These are phyloP conservation scores for Waitea zeae DNA, from an alignment of 1,284 basidiomycete genomes.

Conservation along the genomic window DNA sequence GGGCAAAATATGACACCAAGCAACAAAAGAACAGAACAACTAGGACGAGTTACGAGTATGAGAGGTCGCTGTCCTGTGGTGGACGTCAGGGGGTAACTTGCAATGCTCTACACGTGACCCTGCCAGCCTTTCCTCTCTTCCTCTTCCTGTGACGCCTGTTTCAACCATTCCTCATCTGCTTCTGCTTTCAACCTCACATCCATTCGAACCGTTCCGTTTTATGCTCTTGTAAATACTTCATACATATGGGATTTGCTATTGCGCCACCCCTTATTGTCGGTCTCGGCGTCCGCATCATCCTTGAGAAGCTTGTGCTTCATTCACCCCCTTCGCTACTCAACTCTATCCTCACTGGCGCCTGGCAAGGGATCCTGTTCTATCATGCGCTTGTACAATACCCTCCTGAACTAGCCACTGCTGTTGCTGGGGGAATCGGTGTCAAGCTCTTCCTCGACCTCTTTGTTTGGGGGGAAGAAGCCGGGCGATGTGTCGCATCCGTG, in stretches of 20 bases:
- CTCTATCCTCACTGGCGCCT: conserved; percentile 46
- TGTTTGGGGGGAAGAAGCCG: conserved; percentile 25
- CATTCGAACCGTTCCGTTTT: neutral
- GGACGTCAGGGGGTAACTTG: too few species aligned
- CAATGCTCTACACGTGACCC: too few species aligned
- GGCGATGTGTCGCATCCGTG: conserved; percentile 34
- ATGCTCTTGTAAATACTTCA: neutral
- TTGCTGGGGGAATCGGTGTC: conserved; percentile 34
- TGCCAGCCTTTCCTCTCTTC: too few species aligned
- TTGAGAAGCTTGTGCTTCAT: conserved; percentile 31
- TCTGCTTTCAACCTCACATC: too few species aligned
- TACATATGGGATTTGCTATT: conserved; percentile 23
- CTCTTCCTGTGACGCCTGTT: too few species aligned
- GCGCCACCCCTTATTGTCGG: conserved; percentile 27
- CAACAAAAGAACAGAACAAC: too few species aligned
- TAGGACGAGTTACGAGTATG: too few species aligned
- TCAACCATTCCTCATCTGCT: too few species aligned
- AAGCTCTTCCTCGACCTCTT: conserved; percentile 47
- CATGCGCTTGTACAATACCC: conserved; percentile 37
- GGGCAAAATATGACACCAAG: too few species aligned
- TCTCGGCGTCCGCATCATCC: conserved; percentile 50
- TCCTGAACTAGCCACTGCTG: conserved; percentile 27
- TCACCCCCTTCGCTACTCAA: conserved; percentile 29
- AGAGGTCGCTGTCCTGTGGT: too few species aligned
- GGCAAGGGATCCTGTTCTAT: conserved; percentile 60